These are phyloP conservation scores for Debaryomyces coudertii DNA, from an alignment of 1,139 yeast species.

Conservation along the genomic window DNA sequence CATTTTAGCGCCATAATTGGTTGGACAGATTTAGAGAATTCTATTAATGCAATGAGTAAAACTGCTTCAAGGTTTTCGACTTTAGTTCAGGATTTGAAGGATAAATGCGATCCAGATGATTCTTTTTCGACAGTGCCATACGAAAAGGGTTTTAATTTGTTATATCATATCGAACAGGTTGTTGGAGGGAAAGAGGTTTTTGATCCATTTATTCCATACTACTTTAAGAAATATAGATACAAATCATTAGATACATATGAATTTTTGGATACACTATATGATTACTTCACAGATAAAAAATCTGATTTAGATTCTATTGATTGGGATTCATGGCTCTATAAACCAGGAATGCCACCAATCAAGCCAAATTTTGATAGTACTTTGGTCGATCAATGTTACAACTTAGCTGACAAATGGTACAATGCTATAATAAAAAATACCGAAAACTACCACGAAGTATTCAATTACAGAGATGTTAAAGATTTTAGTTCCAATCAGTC, in stretches of 20 bases:
- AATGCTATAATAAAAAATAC: slow-evolving; percentile 25
- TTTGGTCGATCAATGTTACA: slow-evolving; percentile 72
- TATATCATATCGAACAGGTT: slow-evolving; percentile 69
- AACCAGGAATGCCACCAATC: slow-evolving; percentile 82
- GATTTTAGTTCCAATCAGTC: slow-evolving; percentile 73
- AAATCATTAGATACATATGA: slow-evolving; percentile 79
- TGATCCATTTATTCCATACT: slow-evolving; percentile 78
- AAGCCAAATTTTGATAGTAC: slow-evolving; percentile 79
- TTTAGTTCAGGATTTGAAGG: slow-evolving; percentile 69
- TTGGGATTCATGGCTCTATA: slow-evolving; percentile 82
- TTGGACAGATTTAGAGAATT: slow-evolving; percentile 76
- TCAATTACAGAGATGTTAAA: slow-evolving; percentile 47
- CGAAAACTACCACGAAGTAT: slow-evolving; percentile 18
- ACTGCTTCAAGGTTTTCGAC: slow-evolving; percentile 58
- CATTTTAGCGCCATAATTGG: slow-evolving; percentile 87
- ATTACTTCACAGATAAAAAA: slow-evolving; percentile 53
- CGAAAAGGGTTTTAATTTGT: slow-evolving; percentile 84
- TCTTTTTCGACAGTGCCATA: slow-evolving; percentile 88
- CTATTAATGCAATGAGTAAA: slow-evolving; percentile 64
- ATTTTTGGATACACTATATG: slow-evolving; percentile 76
- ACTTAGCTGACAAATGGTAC: slow-evolving; percentile 69
- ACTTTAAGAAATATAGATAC: slow-evolving; percentile 70
- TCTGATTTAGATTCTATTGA: slow-evolving; percentile 65
- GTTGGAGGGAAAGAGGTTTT: slow-evolving; percentile 66
- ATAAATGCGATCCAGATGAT: slow-evolving; percentile 80